Conservation (phyloP, 345 rosid species). For the Camelina sativa region DNA sequence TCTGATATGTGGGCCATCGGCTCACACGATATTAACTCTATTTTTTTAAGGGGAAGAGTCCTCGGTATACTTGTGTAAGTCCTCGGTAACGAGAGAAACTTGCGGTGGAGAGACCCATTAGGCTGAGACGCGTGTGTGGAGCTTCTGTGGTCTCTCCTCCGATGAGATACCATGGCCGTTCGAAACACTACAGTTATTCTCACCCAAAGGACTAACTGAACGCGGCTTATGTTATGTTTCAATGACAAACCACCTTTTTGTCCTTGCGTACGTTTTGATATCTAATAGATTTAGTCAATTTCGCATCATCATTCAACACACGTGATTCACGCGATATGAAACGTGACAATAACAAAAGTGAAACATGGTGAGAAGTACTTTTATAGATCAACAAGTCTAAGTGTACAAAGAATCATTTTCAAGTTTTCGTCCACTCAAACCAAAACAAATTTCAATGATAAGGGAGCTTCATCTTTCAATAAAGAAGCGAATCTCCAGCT, state of each 20-base stretch:
- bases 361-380: slow-evolving; percentile 22
- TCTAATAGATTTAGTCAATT: not conserved
- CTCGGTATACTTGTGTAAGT: slow-evolving; percentile 15
- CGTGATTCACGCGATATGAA: slow-evolving; percentile 38
- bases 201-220: slow-evolving; percentile 19
- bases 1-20: too few species aligned
- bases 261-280: not conserved
- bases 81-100: slow-evolving; percentile 29
- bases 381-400: slow-evolving; percentile 30
- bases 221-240: slow-evolving; percentile 33
- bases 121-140: slow-evolving; percentile 36
- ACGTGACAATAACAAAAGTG: slow-evolving; percentile 41
- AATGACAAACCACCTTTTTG: not conserved
- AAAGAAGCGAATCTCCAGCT: slow-evolving; percentile 47
- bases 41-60: too few species aligned
- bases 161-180: slow-evolving; percentile 22
- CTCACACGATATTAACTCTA: too few species aligned
- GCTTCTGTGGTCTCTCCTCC: slow-evolving; percentile 29
- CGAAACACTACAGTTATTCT: slow-evolving; percentile 17
- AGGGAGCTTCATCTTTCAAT: slow-evolving; percentile 34
- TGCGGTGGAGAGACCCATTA: not conserved
- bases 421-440: slow-evolving; percentile 37
- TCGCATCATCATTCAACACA: not conserved
- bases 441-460: not conserved
- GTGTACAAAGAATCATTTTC: slow-evolving; percentile 24